Percentiles rank a stretch among this genome's conserved stretches.
Evolutionary conservation across 768 basidiomycete genomes (phyloP).

Genomic region (Fistulinella prunicolor): DNA sequence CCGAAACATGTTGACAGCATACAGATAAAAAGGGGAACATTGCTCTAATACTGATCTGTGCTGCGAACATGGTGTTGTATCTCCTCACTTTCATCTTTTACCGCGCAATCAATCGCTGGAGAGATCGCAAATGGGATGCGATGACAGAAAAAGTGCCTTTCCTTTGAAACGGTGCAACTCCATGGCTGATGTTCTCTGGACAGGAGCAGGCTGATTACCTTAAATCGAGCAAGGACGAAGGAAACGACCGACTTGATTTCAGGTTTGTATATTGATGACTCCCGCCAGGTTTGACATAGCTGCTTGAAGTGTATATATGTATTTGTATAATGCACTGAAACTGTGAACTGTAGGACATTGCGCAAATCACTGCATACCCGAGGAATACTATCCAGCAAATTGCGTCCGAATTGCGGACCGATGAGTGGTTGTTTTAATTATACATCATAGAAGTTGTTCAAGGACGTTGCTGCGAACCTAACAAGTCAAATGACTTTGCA

Average conservation of each 20-base stretch:
- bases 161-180: neutral
- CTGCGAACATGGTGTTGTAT: slow-evolving; percentile 49
- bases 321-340: too few species aligned
- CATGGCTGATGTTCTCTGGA: neutral
- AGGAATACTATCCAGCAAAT: too few species aligned
- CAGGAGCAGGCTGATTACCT: slow-evolving; percentile 57
- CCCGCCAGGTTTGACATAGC: neutral
- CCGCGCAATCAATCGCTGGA: slow-evolving; percentile 43
- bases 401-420: too few species aligned
- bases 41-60: slow-evolving; percentile 51
- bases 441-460: too few species aligned
- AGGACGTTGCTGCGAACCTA: too few species aligned
- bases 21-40: slow-evolving; percentile 60
- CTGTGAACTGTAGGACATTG: too few species aligned
- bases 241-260: slow-evolving; percentile 59
- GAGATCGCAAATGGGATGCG: slow-evolving; percentile 50
- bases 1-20: neutral
- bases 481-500: too few species aligned
- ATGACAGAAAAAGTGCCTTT: slow-evolving; percentile 45
- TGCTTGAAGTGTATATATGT: too few species aligned
- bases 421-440: too few species aligned
- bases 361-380: too few species aligned
- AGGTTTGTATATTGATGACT: slow-evolving; percentile 49
- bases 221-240: slow-evolving; percentile 55
- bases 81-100: slow-evolving; percentile 42